These are phyloP conservation scores for Datisca glomerata DNA, from an alignment of 306 rosid genomes.

Conservation along the genomic window DNA sequence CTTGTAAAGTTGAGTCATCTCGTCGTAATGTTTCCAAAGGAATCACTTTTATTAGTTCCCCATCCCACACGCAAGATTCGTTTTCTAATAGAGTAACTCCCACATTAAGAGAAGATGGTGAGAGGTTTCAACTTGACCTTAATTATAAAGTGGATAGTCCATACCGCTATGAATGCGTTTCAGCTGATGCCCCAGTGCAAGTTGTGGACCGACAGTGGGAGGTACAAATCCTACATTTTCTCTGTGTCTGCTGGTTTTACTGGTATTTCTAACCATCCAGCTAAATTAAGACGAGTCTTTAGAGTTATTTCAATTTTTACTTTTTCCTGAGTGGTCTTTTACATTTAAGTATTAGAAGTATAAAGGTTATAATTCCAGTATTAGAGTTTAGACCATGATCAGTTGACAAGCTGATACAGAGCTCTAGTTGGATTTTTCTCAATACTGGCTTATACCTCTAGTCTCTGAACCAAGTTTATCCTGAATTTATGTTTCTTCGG, in stretches of 20 bases:
- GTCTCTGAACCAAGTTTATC: too few relatives aligned
- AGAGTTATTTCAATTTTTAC: too few relatives aligned
- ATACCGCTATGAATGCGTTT: conserved; percentile 13
- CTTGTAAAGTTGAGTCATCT: conserved; percentile 43
- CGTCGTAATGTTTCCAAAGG: conserved; percentile 28
- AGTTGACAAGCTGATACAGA: too few relatives aligned
- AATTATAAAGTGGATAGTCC: conserved; percentile 17
- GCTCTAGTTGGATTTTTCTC: too few relatives aligned
- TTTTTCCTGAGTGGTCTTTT: too few relatives aligned
- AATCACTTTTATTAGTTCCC: conserved; percentile 30
- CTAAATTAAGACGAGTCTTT: too few relatives aligned
- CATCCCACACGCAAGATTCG: conserved; percentile 27
- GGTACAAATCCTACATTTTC: conserved; percentile 36
- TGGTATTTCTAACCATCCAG: too few relatives aligned
- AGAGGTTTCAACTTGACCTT: conserved; percentile 14
- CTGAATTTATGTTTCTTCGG: too few relatives aligned
- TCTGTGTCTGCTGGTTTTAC: conserved; percentile 3
- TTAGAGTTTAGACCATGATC: too few relatives aligned
- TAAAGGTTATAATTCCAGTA: too few relatives aligned
- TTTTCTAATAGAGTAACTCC: conserved; percentile 16
- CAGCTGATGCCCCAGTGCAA: conserved; percentile 22
- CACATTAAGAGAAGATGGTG: conserved; percentile 17
- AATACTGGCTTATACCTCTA: too few relatives aligned
- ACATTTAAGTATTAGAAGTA: too few relatives aligned
- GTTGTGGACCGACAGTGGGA: conserved; percentile 26